These are phyloP conservation scores for Triticum monococcum DNA, from an alignment of 176 grass and related monocot species.

Conservation along the genomic window DNA sequence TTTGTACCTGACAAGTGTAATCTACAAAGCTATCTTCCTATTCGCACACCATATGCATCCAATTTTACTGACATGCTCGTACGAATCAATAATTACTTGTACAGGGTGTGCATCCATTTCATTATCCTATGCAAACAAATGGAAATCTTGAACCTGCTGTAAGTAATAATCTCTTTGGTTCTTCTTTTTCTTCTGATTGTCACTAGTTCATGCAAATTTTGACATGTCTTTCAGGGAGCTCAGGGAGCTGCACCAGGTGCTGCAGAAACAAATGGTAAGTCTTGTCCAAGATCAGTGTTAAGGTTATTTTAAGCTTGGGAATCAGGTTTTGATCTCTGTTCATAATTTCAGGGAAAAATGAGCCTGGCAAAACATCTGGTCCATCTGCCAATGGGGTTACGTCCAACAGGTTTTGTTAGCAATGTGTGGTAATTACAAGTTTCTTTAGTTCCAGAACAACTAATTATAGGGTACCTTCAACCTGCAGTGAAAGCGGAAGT, in stretches of 20 bases:
- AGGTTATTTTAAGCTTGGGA: slow-evolving; percentile 39
- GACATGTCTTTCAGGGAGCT: slow-evolving; percentile 38
- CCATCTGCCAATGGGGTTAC: slow-evolving; percentile 69
- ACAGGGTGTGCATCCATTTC: slow-evolving; percentile 85
- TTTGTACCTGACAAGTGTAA: slow-evolving; percentile 24
- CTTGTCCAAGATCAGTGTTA: slow-evolving; percentile 45
- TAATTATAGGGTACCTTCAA: slow-evolving; percentile 33
- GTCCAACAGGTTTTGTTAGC: slow-evolving; percentile 60
- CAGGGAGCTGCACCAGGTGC: slow-evolving; percentile 50
- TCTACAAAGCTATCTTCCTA: slow-evolving; percentile 25
- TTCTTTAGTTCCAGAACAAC: not conserved
- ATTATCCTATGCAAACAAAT: slow-evolving; percentile 77
- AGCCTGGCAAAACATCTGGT: slow-evolving; percentile 59
- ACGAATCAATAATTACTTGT: slow-evolving; percentile 19
- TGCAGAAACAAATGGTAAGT: slow-evolving; percentile 67
- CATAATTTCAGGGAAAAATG: slow-evolving; percentile 77
- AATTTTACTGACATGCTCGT: slow-evolving; percentile 15
- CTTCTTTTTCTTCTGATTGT: slow-evolving; percentile 8
- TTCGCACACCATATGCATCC: slow-evolving; percentile 4
- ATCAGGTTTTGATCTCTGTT: slow-evolving; percentile 54
- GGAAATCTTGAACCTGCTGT: slow-evolving; percentile 69
- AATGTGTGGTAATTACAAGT: slow-evolving; percentile 1
- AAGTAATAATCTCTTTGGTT: slow-evolving; percentile 39
- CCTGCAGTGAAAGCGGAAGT: slow-evolving; percentile 80
- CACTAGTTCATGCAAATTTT: slow-evolving; percentile 28